Conservation (phyloP, 2,329 filamentous ascomycete genomes). For the Hypocrella siamensis region DNA sequence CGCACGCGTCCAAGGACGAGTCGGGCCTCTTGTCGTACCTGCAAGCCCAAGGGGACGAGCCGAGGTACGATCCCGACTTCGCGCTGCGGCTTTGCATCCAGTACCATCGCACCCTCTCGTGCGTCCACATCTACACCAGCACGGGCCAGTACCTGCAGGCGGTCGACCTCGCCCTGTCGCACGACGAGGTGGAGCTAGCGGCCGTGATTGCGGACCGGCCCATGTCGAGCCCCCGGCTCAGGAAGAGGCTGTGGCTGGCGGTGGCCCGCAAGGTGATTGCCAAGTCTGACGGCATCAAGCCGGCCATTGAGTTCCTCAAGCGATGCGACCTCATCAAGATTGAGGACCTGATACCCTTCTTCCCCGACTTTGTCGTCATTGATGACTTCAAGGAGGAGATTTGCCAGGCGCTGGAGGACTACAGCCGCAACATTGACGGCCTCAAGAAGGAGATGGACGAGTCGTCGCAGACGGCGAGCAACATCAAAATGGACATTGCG, state of each 20-base stretch:
- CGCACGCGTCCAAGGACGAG: constrained; percentile 70
- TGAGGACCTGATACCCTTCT: constrained; percentile 94
- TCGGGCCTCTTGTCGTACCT: constrained; percentile 76
- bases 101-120: constrained; percentile 80
- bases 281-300: constrained; percentile 73
- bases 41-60: constrained; percentile 75
- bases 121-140: constrained; percentile 90
- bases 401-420: constrained; percentile 82
- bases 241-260: constrained; percentile 90
- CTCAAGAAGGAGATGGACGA: constrained; percentile 94
- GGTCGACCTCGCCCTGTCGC: constrained; percentile 79
- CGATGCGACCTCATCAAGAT: constrained; percentile 85
- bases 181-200: constrained; percentile 80
- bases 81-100: constrained; percentile 91
- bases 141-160: constrained; percentile 93
- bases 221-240: constrained; percentile 59
- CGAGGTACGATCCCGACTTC: constrained; percentile 87
- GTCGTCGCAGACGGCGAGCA: constrained; percentile 69
- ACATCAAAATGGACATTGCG: constrained; percentile 82
- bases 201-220: constrained; percentile 78
- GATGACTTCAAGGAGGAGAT: constrained; percentile 99
- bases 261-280: constrained; percentile 90
- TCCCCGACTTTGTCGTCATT: constrained; percentile 95
- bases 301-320: constrained; percentile 84
- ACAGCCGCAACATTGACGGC: constrained; percentile 76